A percentile compares a stretch with the other conserved stretches of the same genome.
Evolutionary conservation across 176 grass and related monocot genomes (phyloP).

Genomic region (Coix lacrymajobi): DNA sequence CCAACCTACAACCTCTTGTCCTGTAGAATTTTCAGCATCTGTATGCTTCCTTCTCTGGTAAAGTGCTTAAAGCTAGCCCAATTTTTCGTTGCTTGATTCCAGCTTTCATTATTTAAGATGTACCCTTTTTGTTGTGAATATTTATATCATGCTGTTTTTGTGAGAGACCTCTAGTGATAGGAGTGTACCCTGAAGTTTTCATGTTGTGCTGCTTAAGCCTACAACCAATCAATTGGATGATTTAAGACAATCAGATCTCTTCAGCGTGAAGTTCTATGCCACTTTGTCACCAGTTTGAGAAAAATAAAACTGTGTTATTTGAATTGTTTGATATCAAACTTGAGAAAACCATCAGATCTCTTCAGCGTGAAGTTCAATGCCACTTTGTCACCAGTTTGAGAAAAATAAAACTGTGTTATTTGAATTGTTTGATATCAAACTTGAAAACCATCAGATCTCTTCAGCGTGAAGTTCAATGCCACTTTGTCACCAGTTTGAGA

Average conservation of each 20-base stretch:
- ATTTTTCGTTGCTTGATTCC: neutral
- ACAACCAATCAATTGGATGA: neutral
- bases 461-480: too few species aligned
- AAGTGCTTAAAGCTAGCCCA: neutral
- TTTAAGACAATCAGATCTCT: neutral
- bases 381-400: too few species aligned
- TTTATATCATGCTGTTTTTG: neutral
- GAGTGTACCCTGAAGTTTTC: neutral
- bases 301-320: too few species aligned
- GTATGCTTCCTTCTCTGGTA: neutral
- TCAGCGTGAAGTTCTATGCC: neutral
- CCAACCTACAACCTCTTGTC: neutral
- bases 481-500: neutral
- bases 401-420: too few species aligned
- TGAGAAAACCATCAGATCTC: too few species aligned
- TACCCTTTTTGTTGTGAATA: neutral
- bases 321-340: too few species aligned
- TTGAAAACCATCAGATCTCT: too few species aligned
- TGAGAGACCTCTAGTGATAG: neutral
- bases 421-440: too few species aligned
- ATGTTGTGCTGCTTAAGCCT: neutral
- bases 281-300: too few species aligned
- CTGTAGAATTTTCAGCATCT: neutral
- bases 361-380: too few species aligned
- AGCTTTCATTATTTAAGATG: neutral